Evolutionary conservation across 2,329 filamentous ascomycete genomes (phyloP).

Genomic region (Hirsutella rhossiliensis): DNA sequence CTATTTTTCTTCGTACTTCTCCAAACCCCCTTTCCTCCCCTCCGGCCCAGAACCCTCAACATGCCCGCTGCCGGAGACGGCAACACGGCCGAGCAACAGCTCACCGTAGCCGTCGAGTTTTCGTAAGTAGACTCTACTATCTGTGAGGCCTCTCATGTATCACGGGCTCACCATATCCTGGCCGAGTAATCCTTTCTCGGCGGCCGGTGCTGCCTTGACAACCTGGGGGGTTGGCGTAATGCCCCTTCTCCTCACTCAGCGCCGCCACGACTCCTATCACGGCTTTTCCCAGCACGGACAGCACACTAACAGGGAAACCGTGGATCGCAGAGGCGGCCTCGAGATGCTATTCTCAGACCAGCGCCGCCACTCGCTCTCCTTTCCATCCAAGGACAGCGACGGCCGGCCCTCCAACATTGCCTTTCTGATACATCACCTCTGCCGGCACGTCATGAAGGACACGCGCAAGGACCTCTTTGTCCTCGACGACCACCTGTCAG

Average conservation of each 20-base stretch:
- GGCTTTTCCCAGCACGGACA: neutral
- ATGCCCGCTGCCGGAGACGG: slow-evolving; percentile 5
- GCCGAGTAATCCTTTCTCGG: too few relatives aligned
- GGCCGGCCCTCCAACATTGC: slow-evolving; percentile 56
- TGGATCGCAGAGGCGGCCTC: slow-evolving; percentile 60
- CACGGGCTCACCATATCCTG: too few relatives aligned
- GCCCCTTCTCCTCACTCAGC: too few relatives aligned
- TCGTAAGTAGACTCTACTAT: slow-evolving; percentile 28
- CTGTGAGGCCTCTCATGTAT: too few relatives aligned
- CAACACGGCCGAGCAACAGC: slow-evolving; percentile 12
- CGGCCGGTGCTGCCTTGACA: too few relatives aligned
- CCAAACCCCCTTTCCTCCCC: neutral
- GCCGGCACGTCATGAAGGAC: slow-evolving; percentile 75
- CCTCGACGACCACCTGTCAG: slow-evolving; percentile 77
- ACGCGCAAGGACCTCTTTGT: slow-evolving; percentile 80
- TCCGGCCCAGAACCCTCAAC: slow-evolving; percentile 1
- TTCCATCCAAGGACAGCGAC: slow-evolving; percentile 51
- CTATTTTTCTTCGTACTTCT: neutral
- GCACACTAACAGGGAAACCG: slow-evolving; percentile 4
- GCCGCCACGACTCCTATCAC: too few relatives aligned
- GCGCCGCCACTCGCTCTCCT: slow-evolving; percentile 55
- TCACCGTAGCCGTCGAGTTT: slow-evolving; percentile 63
- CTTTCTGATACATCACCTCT: slow-evolving; percentile 68
- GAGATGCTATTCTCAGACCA: slow-evolving; percentile 88
- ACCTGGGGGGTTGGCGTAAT: too few relatives aligned